Conservation (phyloP, 1,139 yeast genomes). For the Kodamaea arcana region DNA sequence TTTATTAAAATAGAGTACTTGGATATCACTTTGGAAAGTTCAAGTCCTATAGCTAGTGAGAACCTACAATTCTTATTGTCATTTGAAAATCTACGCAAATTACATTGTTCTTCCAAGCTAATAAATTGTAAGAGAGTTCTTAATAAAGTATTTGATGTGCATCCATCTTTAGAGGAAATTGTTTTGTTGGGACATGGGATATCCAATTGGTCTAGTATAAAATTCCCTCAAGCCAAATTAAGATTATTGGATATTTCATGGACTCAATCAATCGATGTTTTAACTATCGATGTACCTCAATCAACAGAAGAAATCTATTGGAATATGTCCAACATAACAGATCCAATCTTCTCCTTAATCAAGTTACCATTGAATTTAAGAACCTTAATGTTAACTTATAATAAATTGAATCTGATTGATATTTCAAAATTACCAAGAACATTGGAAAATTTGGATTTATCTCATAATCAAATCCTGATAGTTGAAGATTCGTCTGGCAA, state of each 20-base stretch:
- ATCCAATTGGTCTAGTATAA: conserved; percentile 24
- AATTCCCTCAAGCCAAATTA: conserved; percentile 17
- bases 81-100: conserved; percentile 24
- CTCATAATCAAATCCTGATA: conserved; percentile 18
- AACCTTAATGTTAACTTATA: conserved; percentile 34
- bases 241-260: conserved; percentile 35
- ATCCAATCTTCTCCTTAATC: conserved; percentile 11
- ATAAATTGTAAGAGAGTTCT: conserved; percentile 7
- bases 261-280: conserved; percentile 18
- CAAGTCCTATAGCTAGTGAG: conserved; percentile 13
- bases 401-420: conserved; percentile 20
- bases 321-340: conserved; percentile 26
- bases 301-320: conserved; percentile 25
- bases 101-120: conserved; percentile 28
- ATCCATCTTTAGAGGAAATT: conserved; percentile 18
- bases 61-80: conserved; percentile 24
- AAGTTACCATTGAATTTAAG: conserved; percentile 21
- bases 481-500: conserved; percentile 15
- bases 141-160: conserved; percentile 4
- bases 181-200: conserved; percentile 33
- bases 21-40: conserved; percentile 27
- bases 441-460: conserved; percentile 28
- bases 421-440: conserved; percentile 22
- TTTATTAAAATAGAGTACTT: conserved; percentile 15
- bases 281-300: conserved; percentile 18